These are phyloP conservation scores for Dianthus caryophyllus DNA, from an alignment of 148 eudicot species.

Conservation along the genomic window DNA sequence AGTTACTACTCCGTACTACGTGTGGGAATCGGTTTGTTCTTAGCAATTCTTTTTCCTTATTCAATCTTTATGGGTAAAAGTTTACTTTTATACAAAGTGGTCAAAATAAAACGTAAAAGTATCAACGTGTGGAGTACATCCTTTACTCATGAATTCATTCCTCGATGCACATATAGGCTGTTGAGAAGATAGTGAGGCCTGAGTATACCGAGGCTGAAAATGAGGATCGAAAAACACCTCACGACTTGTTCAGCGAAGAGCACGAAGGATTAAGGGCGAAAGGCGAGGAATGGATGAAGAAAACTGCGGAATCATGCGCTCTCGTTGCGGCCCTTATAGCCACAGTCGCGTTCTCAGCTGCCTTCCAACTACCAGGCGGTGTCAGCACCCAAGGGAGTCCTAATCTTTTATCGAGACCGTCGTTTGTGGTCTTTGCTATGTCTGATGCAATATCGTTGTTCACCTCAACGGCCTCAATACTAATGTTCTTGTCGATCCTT, in stretches of 20 bases:
- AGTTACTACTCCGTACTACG: too few relatives aligned
- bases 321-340: constrained; percentile 31
- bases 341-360: constrained; percentile 25
- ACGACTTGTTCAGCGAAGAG: constrained; percentile 22
- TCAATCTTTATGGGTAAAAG: too few relatives aligned
- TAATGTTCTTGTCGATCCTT: constrained; percentile 34
- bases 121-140: too few relatives aligned
- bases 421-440: constrained; percentile 23
- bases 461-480: constrained; percentile 26
- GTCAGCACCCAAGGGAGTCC: constrained; percentile 19
- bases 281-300: constrained; percentile 35
- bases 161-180: constrained; percentile 11
- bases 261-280: constrained; percentile 22
- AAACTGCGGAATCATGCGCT: constrained; percentile 26
- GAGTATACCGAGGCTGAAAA: constrained; percentile 24
- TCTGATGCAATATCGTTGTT: constrained; percentile 30
- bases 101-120: too few relatives aligned
- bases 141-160: neutral
- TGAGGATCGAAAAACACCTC: constrained; percentile 20
- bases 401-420: neutral
- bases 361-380: constrained; percentile 31
- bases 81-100: too few relatives aligned
- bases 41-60: too few relatives aligned
- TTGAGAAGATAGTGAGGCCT: constrained; percentile 21
- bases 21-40: too few relatives aligned